Conservation (phyloP, 176 grass and related monocot genomes). For the Raddia guianensis region DNA sequence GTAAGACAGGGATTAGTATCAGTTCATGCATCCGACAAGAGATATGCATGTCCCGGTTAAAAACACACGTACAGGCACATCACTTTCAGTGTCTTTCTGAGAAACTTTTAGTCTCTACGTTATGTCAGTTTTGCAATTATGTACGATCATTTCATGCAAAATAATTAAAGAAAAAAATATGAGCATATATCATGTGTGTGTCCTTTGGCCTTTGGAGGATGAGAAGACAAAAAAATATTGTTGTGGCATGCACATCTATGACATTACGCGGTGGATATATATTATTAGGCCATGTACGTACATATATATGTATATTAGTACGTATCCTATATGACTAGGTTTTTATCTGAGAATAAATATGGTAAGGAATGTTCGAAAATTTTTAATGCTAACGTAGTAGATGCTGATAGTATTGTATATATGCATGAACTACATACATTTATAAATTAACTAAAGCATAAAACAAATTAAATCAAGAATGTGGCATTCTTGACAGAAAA, state of each 20-base stretch:
- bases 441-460: neutral
- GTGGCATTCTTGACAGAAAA: neutral
- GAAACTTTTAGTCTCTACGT: constrained; percentile 17
- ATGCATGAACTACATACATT: neutral
- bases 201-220: neutral
- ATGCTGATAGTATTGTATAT: neutral
- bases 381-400: neutral
- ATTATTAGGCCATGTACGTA: too few species aligned
- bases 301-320: too few species aligned
- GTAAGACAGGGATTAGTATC: constrained; percentile 9
- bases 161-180: neutral
- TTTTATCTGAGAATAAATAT: neutral
- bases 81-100: constrained; percentile 25
- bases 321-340: neutral
- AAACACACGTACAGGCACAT: neutral
- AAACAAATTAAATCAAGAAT: neutral
- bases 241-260: neutral
- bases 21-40: constrained; percentile 12
- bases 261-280: neutral
- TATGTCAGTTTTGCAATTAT: neutral
- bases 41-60: neutral
- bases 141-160: neutral
- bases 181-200: neutral
- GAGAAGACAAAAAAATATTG: neutral
- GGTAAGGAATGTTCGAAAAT: too few species aligned